Evolutionary conservation across 495 filamentous ascomycete genomes (phyloP).

Genomic region (Neurospora intermedia): DNA sequence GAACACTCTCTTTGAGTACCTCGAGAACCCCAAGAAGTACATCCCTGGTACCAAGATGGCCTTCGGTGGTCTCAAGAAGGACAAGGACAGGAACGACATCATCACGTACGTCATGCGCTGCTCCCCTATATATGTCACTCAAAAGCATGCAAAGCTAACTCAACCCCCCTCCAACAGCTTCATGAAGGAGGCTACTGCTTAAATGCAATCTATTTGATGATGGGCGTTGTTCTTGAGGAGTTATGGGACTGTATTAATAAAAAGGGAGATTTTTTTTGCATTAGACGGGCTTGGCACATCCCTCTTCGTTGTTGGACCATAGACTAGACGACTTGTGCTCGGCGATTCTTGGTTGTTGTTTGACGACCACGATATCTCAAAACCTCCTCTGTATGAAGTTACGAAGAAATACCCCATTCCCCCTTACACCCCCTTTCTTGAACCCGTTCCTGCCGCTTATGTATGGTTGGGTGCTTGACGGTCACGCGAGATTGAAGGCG

Average conservation of each 20-base stretch:
- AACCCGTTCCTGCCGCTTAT: neutral
- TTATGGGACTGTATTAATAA: conserved; percentile 9
- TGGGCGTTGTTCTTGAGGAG: neutral
- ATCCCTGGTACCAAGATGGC: conserved; percentile 99
- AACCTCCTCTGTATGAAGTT: neutral
- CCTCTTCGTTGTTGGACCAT: conserved; percentile 6
- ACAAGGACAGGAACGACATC: conserved; percentile 97
- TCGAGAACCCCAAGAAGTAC: conserved; percentile 51
- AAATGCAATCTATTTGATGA: conserved; percentile 18
- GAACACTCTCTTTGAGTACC: conserved; percentile 58
- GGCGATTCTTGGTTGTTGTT: conserved; percentile 6
- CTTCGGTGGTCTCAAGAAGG: conserved; percentile 99
- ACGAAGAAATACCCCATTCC: neutral
- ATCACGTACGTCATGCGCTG: conserved; percentile 70
- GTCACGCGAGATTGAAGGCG: neutral
- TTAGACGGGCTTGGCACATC: conserved; percentile 14
- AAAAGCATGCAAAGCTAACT: conserved; percentile 4
- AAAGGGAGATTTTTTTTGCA: conserved; percentile 7
- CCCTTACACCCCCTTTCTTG: neutral
- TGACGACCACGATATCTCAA: conserved; percentile 1
- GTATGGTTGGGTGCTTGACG: neutral
- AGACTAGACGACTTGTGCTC: conserved; percentile 14
- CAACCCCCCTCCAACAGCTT: conserved; percentile 30
- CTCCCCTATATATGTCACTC: conserved; percentile 4
- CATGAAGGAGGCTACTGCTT: conserved; percentile 55